phyloP scores from a whole-genome alignment of 2,329 filamentous ascomycete genomes.

The Colletotrichum karsti region DNA sequence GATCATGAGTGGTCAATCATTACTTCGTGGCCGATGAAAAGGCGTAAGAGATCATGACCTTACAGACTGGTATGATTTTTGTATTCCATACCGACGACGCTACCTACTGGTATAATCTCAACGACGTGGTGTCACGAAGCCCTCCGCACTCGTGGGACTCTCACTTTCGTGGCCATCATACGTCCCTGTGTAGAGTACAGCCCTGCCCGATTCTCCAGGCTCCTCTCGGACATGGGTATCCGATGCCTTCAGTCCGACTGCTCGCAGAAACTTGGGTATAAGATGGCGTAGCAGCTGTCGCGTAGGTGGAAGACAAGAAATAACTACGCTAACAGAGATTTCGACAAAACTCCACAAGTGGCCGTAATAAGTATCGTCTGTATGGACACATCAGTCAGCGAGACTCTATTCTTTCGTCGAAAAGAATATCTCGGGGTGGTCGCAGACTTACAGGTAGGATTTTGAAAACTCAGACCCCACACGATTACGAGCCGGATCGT shows the following conservation, averaged over 20 bases:
- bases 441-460: no score
- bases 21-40: no score
- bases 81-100: no score
- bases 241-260: neutral
- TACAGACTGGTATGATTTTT: no score
- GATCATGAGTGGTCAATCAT: no score
- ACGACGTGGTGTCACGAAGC: neutral
- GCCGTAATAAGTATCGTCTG: constrained; percentile 45
- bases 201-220: neutral
- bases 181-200: neutral
- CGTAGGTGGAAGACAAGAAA: constrained; percentile 45
- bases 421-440: constrained; percentile 16
- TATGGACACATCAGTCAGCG: constrained; percentile 43
- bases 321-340: constrained; percentile 51
- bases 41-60: no score
- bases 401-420: constrained; percentile 45
- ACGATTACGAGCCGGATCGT: no score
- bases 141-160: neutral
- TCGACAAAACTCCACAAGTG: constrained; percentile 57
- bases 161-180: neutral
- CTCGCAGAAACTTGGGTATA: neutral
- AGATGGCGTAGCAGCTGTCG: constrained; percentile 19
- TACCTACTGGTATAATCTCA: neutral
- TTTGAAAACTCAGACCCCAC: no score
- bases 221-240: neutral